Percentiles rank a stretch among this genome's conserved stretches.
Evolutionary conservation across 2,329 filamentous ascomycete genomes (phyloP).

Genomic region (Neofusicoccum laricinum): DNA sequence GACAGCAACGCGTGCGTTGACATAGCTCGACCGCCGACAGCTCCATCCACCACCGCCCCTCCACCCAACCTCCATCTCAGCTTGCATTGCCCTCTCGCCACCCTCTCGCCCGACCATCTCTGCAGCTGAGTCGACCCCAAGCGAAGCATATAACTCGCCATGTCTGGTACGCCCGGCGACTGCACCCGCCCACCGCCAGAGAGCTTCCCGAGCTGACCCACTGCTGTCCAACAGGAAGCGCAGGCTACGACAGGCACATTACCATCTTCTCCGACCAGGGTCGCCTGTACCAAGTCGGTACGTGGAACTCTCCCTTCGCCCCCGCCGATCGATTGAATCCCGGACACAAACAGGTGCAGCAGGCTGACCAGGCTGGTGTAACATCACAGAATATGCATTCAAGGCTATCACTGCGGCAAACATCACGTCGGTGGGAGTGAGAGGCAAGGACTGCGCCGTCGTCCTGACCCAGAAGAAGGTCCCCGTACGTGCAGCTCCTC

Average conservation of each 20-base stretch:
- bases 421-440: conserved; percentile 94
- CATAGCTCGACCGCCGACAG: conserved; percentile 15
- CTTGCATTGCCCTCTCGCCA: neutral
- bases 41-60: conserved; percentile 9
- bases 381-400: conserved; percentile 86
- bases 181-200: conserved; percentile 2
- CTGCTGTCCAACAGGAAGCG: conserved; percentile 57
- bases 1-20: conserved; percentile 17
- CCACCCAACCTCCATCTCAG: conserved; percentile 1
- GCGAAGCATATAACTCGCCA: conserved; percentile 25
- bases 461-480: conserved; percentile 99
- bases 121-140: neutral
- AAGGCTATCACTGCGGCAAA: conserved; percentile 99
- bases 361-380: neutral
- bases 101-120: neutral
- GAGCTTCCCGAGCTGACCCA: conserved; percentile 28
- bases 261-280: conserved; percentile 99
- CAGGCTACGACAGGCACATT: conserved; percentile 97
- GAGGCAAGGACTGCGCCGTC: conserved; percentile 95
- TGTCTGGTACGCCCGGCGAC: conserved; percentile 37
- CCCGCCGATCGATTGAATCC: neutral
- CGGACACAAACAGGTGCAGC: neutral
- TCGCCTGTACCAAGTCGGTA: conserved; percentile 88
- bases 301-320: neutral
- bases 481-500: conserved; percentile 43